Evolutionary conservation across 495 filamentous ascomycete genomes (phyloP), one percentile per base, ranked within the genome.

Genomic region (Viridothelium virens): DNA sequence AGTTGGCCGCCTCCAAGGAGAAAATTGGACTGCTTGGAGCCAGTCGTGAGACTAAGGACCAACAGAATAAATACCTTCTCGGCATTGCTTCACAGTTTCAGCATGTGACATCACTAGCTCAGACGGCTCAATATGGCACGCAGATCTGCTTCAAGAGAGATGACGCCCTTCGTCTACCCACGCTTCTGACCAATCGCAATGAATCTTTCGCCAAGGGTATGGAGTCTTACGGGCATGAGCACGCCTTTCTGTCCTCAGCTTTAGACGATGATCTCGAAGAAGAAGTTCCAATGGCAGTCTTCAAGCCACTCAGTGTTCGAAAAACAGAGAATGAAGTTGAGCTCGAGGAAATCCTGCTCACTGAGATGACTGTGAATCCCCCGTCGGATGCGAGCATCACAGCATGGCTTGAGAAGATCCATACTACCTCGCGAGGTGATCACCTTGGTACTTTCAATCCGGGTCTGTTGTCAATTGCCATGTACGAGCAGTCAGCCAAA

Each of bases 401-500:
- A 0, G 31, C 4, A 33, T 73, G 70, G 70, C 62, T 73, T 7
- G 39, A 65, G 38, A 38, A 47, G 3, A 18, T 63, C 12, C 70
- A 72, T 46, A 1, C 31, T 2, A 37, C 41, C 6, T 63, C 44
- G 10, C 67, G 71, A 12, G 71, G 71, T 2, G 48, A 66, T 36
- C 65, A 72, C 34, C 41, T 73, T 14, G 70, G 74, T 10, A 56
- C 33, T 37, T 79, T 83, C 69, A 75, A 79, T 38, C 48, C 69
- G 3, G 63, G 73, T 0, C 59, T 87, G 0, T 69, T 85, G 6
- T 70, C 75, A 0, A 79, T 68, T 9, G 72, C 81, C 2, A 83
- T 85, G 72, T 80, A 78, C 38, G 77, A 84, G 44, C 84, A 88
- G 68, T 82, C 83, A 0, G 69, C 56, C 3, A 86, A 84, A 38